Evolutionary conservation across 805 yeast species (phyloP).

Genomic region (Metschnikowia borealis): DNA sequence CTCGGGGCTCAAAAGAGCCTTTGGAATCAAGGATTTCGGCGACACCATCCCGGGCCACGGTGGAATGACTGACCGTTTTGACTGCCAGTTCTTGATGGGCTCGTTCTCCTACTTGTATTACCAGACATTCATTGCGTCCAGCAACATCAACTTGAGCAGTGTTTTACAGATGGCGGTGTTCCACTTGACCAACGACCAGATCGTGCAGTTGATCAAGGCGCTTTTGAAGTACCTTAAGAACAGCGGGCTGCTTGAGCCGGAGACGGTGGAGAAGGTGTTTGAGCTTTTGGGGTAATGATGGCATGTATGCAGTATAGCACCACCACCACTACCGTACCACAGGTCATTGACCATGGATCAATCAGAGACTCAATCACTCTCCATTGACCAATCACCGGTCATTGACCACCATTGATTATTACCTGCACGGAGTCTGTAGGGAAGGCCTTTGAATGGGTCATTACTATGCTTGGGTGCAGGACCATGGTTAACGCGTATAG

Average conservation of each 20-base stretch:
- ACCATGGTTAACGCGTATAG: too few relatives aligned
- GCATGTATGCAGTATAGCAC: neutral
- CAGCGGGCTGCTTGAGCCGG: constrained; percentile 26
- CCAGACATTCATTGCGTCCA: constrained; percentile 82
- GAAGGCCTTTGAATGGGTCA: too few relatives aligned
- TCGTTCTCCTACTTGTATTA: constrained; percentile 88
- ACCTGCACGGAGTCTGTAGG: too few relatives aligned
- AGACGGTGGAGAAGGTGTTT: constrained; percentile 25
- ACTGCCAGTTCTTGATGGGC: constrained; percentile 98
- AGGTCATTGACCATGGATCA: too few relatives aligned
- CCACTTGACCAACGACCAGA: constrained; percentile 63
- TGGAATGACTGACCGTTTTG: constrained; percentile 95
- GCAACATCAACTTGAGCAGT: constrained; percentile 67
- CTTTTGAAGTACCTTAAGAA: constrained; percentile 51
- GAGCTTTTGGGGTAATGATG: constrained; percentile 26
- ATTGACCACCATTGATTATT: too few relatives aligned
- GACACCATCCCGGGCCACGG: constrained; percentile 99
- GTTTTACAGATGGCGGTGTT: constrained; percentile 72
- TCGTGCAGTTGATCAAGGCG: constrained; percentile 55
- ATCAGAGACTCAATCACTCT: too few relatives aligned
- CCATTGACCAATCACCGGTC: too few relatives aligned
- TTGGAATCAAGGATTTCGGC: constrained; percentile 95
- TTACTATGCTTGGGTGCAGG: too few relatives aligned
- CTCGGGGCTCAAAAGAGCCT: constrained; percentile 93
- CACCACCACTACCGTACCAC: too few relatives aligned